Evolutionary conservation across 768 basidiomycete genomes (phyloP).

Genomic region (Boletus rex-veris): DNA sequence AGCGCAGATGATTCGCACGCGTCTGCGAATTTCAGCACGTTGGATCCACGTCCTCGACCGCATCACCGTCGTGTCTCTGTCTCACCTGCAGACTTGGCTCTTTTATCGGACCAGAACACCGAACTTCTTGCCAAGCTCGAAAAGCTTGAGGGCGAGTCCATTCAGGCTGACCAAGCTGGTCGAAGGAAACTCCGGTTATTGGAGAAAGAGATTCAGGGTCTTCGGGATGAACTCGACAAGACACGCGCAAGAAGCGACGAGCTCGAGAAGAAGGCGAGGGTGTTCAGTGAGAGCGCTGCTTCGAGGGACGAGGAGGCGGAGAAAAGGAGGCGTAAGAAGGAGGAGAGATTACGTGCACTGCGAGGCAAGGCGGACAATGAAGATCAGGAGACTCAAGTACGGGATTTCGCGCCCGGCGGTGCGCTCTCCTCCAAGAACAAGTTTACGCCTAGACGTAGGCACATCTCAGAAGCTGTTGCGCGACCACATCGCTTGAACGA

Average conservation of each 20-base stretch:
- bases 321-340: slow-evolving; percentile 37
- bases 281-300: slow-evolving; percentile 27
- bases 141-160: slow-evolving; percentile 68
- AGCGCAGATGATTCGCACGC: slow-evolving; percentile 25
- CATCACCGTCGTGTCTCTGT: slow-evolving; percentile 50
- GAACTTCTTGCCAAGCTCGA: slow-evolving; percentile 76
- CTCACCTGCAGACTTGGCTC: slow-evolving; percentile 63
- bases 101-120: slow-evolving; percentile 78
- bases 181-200: slow-evolving; percentile 65
- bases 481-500: slow-evolving; percentile 8
- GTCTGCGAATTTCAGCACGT: slow-evolving; percentile 17
- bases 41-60: slow-evolving; percentile 24
- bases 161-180: slow-evolving; percentile 61
- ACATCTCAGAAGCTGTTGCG: slow-evolving; percentile 27
- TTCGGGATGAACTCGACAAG: slow-evolving; percentile 73
- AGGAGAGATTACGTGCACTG: slow-evolving; percentile 52
- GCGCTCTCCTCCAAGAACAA: slow-evolving; percentile 32
- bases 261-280: slow-evolving; percentile 62
- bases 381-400: slow-evolving; percentile 34
- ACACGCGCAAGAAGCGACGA: slow-evolving; percentile 69
- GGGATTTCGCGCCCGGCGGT: slow-evolving; percentile 63
- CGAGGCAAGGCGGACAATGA: slow-evolving; percentile 37
- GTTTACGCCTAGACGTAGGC: slow-evolving; percentile 24
- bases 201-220: slow-evolving; percentile 74
- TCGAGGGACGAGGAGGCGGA: slow-evolving; percentile 30